Evolutionary conservation across 1,284 basidiomycete species (phyloP).

Genomic region (Tilletiopsis washingtonensis): DNA sequence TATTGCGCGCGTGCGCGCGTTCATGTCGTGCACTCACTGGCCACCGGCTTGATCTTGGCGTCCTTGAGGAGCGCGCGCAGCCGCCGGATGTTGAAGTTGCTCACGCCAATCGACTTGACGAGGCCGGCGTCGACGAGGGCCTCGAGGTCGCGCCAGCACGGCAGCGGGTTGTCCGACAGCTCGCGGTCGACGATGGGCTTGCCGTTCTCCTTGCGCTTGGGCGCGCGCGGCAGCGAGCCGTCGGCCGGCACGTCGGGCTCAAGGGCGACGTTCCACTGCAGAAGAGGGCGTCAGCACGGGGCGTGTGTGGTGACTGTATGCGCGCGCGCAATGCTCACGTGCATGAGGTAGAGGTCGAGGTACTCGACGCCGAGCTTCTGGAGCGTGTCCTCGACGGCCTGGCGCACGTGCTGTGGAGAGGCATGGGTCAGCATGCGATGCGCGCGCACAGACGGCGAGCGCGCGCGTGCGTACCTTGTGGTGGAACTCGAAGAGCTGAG

Average conservation of each 20-base stretch:
- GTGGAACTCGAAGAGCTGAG: too few species aligned
- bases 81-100: slow-evolving; percentile 42
- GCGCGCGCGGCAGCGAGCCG: slow-evolving; percentile 25
- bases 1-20: not conserved
- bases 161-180: slow-evolving; percentile 31
- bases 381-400: slow-evolving; percentile 64
- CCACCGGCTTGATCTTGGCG: slow-evolving; percentile 30
- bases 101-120: slow-evolving; percentile 57
- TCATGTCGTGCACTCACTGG: slow-evolving; percentile 56
- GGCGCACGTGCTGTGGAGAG: slow-evolving; percentile 50
- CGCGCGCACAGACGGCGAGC: too few species aligned
- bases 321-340: too few species aligned
- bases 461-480: too few species aligned
- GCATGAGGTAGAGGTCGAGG: slow-evolving; percentile 72
- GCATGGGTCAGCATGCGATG: too few species aligned
- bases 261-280: slow-evolving; percentile 52
- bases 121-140: slow-evolving; percentile 40
- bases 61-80: slow-evolving; percentile 23
- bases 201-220: slow-evolving; percentile 54
- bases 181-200: slow-evolving; percentile 63
- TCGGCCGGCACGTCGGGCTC: slow-evolving; percentile 30
- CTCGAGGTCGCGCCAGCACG: slow-evolving; percentile 38
- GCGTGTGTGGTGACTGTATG: too few species aligned
- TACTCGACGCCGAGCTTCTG: slow-evolving; percentile 63
- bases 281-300: too few species aligned